Evolutionary conservation across 2,329 filamentous ascomycete species (phyloP).

Genomic region (Beauveria sp.): DNA sequence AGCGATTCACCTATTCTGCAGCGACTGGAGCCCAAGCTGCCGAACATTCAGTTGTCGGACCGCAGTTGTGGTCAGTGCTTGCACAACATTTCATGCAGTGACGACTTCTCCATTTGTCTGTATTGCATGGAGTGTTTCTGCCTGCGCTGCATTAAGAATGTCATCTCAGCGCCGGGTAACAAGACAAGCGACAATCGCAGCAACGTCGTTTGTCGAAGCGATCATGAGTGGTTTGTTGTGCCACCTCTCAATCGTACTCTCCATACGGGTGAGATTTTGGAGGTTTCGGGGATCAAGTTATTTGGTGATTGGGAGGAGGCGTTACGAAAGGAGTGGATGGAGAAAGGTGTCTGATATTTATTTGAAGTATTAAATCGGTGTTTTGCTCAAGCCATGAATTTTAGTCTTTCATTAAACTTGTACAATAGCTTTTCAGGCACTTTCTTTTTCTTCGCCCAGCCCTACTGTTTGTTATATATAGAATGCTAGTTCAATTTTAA

Average conservation of each 20-base stretch:
- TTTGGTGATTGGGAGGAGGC: slow-evolving; percentile 29
- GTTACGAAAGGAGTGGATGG: slow-evolving; percentile 25
- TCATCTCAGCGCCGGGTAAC: slow-evolving; percentile 24
- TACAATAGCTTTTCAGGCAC: too few relatives aligned
- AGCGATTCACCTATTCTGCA: slow-evolving; percentile 22
- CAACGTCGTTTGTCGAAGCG: slow-evolving; percentile 26
- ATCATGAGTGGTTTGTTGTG: slow-evolving; percentile 33
- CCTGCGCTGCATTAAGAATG: slow-evolving; percentile 22
- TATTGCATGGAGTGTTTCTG: slow-evolving; percentile 34
- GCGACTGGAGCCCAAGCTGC: slow-evolving; percentile 27
- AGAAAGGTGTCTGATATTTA: neutral
- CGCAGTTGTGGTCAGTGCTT: slow-evolving; percentile 33
- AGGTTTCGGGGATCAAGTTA: slow-evolving; percentile 23
- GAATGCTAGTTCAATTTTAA: neutral
- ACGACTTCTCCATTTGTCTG: slow-evolving; percentile 28
- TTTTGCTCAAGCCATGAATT: neutral
- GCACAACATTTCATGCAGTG: slow-evolving; percentile 22
- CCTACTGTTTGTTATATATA: too few relatives aligned
- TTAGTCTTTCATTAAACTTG: neutral
- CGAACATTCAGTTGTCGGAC: slow-evolving; percentile 25
- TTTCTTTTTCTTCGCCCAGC: too few relatives aligned
- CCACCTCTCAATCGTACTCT: slow-evolving; percentile 26
- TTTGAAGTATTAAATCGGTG: neutral
- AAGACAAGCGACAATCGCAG: slow-evolving; percentile 21
- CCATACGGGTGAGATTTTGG: slow-evolving; percentile 31